A percentile compares a stretch with the other conserved stretches of the same genome.
phyloP scores from a whole-genome alignment of 139 green algal species.

The Trebouxia sp. region DNA sequence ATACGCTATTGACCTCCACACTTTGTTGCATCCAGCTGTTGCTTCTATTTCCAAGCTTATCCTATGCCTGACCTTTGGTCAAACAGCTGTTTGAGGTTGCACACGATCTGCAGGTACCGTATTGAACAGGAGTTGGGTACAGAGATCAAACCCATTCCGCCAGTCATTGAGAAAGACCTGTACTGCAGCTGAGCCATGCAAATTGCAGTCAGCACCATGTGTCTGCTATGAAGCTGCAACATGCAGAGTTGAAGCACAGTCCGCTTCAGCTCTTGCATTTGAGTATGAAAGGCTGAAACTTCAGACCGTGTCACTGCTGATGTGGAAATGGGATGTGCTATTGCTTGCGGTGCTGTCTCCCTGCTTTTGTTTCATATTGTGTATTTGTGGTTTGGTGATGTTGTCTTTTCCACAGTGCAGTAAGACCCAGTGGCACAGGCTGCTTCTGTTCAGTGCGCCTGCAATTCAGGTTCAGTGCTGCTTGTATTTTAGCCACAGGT shows the following conservation, averaged over 20 bases:
- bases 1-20: no score
- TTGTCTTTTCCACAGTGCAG: neutral
- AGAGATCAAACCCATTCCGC: conserved; percentile 99
- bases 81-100: no score
- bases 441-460: conserved; percentile 5
- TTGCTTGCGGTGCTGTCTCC: neutral
- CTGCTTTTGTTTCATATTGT: neutral
- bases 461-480: neutral
- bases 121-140: conserved; percentile 99
- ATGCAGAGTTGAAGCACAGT: neutral
- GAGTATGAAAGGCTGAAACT: conserved; percentile 15
- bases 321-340: neutral
- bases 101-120: conserved; percentile 65
- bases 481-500: neutral
- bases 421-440: neutral
- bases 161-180: conserved; percentile 93
- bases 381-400: neutral
- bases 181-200: conserved; percentile 80
- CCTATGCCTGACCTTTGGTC: no score
- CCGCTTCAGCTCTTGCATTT: conserved; percentile 7
- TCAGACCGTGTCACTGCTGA: conserved; percentile 9
- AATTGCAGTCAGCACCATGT: neutral
- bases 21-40: no score
- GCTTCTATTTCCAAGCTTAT: no score
- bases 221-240: conserved; percentile 25